Evolutionary conservation across 805 yeast species (phyloP).

Genomic region (Lachancea mirantina): DNA sequence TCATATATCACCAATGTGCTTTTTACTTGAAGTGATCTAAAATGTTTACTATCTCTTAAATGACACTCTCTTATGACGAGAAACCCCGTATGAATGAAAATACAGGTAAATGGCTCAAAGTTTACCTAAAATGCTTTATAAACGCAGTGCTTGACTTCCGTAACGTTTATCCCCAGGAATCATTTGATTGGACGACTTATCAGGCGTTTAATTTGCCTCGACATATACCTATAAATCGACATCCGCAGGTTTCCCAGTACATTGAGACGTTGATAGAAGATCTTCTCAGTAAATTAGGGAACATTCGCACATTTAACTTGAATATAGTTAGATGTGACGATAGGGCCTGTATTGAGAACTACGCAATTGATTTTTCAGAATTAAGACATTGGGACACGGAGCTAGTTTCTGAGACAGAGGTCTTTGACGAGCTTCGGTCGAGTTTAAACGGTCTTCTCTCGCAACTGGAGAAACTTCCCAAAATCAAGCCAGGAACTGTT

Average conservation of each 20-base stretch:
- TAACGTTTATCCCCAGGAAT: slow-evolving; percentile 31
- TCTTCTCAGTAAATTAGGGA: slow-evolving; percentile 18
- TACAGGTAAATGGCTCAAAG: slow-evolving; percentile 23
- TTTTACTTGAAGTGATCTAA: too few relatives aligned
- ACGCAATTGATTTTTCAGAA: slow-evolving; percentile 28
- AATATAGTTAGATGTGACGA: slow-evolving; percentile 19
- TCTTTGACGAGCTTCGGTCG: slow-evolving; percentile 29
- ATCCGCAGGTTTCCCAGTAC: slow-evolving; percentile 38
- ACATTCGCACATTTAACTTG: slow-evolving; percentile 19
- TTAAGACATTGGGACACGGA: slow-evolving; percentile 18
- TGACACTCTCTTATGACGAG: too few relatives aligned
- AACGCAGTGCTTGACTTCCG: slow-evolving; percentile 33
- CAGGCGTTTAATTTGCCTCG: slow-evolving; percentile 37
- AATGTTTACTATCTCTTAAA: too few relatives aligned
- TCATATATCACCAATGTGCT: too few relatives aligned
- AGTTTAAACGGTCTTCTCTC: slow-evolving; percentile 24
- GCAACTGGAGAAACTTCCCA: slow-evolving; percentile 20
- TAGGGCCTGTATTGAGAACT: slow-evolving; percentile 21
- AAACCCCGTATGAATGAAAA: slow-evolving; percentile 22
- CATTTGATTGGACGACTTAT: slow-evolving; percentile 32
- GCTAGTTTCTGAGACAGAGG: slow-evolving; percentile 18
- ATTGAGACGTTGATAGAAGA: slow-evolving; percentile 30
- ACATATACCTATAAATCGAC: slow-evolving; percentile 38
- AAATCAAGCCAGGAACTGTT: slow-evolving; percentile 22
- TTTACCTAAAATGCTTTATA: slow-evolving; percentile 34